These are phyloP conservation scores for Apium graveolens DNA, from an alignment of 129 eudicot genomes.

Conservation along the genomic window DNA sequence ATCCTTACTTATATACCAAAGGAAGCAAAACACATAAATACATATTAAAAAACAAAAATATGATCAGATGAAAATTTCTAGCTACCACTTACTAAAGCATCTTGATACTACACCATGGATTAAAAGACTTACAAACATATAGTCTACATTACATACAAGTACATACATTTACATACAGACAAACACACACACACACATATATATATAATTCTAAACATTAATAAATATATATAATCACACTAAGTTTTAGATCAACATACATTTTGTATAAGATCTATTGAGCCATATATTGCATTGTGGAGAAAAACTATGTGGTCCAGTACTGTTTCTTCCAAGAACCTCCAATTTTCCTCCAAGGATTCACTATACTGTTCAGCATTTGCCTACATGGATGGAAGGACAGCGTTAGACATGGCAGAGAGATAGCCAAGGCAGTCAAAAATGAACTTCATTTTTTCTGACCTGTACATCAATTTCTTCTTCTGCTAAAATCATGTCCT, in stretches of 20 bases:
- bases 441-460: background rate
- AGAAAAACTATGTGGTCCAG: constrained; percentile 47
- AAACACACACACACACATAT: no score
- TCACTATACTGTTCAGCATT: constrained; percentile 38
- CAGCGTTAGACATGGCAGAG: background rate
- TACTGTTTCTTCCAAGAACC: constrained; percentile 39
- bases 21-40: background rate
- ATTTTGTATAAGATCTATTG: constrained; percentile 50
- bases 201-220: background rate
- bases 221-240: background rate
- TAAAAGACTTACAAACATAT: background rate
- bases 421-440: background rate
- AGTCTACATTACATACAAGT: background rate
- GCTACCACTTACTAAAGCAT: background rate
- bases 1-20: background rate
- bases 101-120: background rate
- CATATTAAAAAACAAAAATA: no score
- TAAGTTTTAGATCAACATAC: constrained; percentile 28
- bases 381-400: constrained; percentile 24
- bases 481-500: constrained; percentile 54
- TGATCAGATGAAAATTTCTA: background rate
- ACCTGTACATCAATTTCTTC: constrained; percentile 51
- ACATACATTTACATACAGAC: background rate
- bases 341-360: constrained; percentile 49
- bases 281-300: constrained; percentile 64